A percentile compares a stretch with the other conserved stretches of the same genome.
Conservation (phyloP, 306 rosid genomes). For the Castanea sativa region DNA sequence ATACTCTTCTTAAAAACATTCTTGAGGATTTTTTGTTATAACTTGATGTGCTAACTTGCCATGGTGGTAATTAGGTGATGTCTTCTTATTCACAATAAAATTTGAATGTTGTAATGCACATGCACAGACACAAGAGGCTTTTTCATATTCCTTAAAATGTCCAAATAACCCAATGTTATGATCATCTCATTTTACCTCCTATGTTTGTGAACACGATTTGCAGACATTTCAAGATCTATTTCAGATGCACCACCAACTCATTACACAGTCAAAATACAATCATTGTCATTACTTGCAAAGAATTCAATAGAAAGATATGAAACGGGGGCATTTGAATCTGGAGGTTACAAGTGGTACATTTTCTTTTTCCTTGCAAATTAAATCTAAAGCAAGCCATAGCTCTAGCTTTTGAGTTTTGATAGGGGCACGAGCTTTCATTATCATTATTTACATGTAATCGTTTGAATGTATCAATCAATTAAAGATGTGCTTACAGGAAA, state of each 20-base stretch:
- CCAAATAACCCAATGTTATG: too few relatives aligned
- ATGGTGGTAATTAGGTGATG: too few relatives aligned
- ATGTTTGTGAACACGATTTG: background rate
- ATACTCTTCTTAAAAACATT: too few relatives aligned
- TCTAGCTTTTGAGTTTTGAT: too few relatives aligned
- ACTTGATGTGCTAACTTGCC: too few relatives aligned
- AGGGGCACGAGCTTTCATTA: background rate
- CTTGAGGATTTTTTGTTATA: too few relatives aligned
- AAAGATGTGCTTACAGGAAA: constrained; percentile 44
- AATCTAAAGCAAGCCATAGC: background rate
- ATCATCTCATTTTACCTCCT: too few relatives aligned
- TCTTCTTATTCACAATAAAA: too few relatives aligned
- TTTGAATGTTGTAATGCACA: too few relatives aligned
- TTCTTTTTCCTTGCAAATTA: background rate
- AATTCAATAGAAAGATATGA: constrained; percentile 47
- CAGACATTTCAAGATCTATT: constrained; percentile 41
- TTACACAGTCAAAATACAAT: constrained; percentile 42
- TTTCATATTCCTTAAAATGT: too few relatives aligned
- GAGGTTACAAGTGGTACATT: constrained; percentile 69
- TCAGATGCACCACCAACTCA: constrained; percentile 56
- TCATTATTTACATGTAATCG: background rate
- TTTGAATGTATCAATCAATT: background rate
- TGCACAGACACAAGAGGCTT: too few relatives aligned
- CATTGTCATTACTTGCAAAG: constrained; percentile 45
- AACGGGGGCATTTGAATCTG: constrained; percentile 58